Evolutionary conservation across 352 stramenopile genomes (phyloP).

Genomic region (Phytophthora aleatoria): DNA sequence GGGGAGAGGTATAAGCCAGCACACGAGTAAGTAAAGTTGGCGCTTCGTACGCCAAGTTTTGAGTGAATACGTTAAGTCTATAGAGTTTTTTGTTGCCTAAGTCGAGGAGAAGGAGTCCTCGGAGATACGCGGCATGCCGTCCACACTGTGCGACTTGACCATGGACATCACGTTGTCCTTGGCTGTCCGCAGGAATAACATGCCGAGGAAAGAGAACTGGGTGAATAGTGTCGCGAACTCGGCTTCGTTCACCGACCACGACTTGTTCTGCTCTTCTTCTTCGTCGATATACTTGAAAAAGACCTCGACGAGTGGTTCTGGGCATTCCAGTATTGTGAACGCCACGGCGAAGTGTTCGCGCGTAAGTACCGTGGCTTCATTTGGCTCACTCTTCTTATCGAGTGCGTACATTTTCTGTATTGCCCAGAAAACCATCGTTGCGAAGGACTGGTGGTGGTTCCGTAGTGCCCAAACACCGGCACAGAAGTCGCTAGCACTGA

Average conservation of each 20-base stretch:
- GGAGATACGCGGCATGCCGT: constrained; percentile 61
- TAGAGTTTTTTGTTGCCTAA: constrained; percentile 4
- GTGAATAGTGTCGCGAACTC: constrained; percentile 52
- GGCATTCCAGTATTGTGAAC: constrained; percentile 65
- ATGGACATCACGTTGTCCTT: constrained; percentile 70
- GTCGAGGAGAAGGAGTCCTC: constrained; percentile 44
- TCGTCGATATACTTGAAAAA: constrained; percentile 68
- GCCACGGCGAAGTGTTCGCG: constrained; percentile 48
- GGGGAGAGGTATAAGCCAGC: constrained; percentile 3
- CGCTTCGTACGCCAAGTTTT: constrained; percentile 20
- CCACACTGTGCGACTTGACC: constrained; percentile 45
- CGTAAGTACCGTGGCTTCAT: constrained; percentile 24
- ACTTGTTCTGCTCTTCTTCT: constrained; percentile 32
- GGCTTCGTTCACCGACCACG: constrained; percentile 45
- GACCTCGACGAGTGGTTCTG: constrained; percentile 51
- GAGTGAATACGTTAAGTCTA: constrained; percentile 20
- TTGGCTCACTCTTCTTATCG: constrained; percentile 30
- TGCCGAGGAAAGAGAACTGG: constrained; percentile 69
- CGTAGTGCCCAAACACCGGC: constrained; percentile 62
- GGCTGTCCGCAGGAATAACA: constrained; percentile 66
- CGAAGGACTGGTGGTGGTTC: constrained; percentile 58
- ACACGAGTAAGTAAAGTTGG: constrained; percentile 22
- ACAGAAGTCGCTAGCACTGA: constrained; percentile 75
- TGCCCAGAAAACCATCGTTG: constrained; percentile 66
- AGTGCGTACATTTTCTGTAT: constrained; percentile 48